These are phyloP conservation scores for Xylaria polymorpha DNA, from an alignment of 2,329 filamentous ascomycete species.

Conservation along the genomic window DNA sequence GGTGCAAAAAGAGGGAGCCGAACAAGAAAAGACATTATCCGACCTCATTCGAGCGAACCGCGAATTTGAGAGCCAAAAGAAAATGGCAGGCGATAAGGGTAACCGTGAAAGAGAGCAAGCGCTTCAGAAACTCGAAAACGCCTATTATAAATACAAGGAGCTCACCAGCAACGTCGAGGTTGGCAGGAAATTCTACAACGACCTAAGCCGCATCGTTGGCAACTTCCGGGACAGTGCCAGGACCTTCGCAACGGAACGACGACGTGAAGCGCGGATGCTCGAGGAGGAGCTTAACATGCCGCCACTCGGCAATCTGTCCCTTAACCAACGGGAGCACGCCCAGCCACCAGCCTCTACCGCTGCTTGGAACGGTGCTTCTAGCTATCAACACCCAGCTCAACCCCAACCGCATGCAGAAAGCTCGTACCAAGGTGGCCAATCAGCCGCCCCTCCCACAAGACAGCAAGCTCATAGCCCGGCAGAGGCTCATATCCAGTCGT, in stretches of 20 bases:
- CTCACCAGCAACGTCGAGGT: conserved; percentile 91
- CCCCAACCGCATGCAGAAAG: conserved; percentile 31
- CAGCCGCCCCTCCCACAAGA: conserved; percentile 45
- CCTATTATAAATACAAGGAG: conserved; percentile 96
- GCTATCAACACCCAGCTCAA: conserved; percentile 43
- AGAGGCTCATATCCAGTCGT: conserved; percentile 69
- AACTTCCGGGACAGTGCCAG: conserved; percentile 80
- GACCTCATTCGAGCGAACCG: conserved; percentile 81
- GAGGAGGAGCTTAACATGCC: conserved; percentile 52
- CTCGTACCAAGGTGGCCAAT: conserved; percentile 28
- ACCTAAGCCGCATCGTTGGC: conserved; percentile 87
- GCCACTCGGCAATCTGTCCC: conserved; percentile 45
- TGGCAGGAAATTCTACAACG: conserved; percentile 96
- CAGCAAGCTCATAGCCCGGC: conserved; percentile 47
- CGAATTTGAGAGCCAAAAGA: conserved; percentile 78
- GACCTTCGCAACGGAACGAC: conserved; percentile 81
- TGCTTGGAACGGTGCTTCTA: conserved; percentile 27
- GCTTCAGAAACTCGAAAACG: conserved; percentile 87
- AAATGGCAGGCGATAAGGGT: conserved; percentile 70
- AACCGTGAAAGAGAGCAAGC: conserved; percentile 83
- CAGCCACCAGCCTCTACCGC: conserved; percentile 18
- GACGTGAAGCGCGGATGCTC: conserved; percentile 81
- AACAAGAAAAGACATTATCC: conserved; percentile 78
- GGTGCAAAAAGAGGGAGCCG: conserved; percentile 75
- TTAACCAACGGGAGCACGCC: conserved; percentile 38